Evolutionary conservation across 179 eudicot genomes (phyloP), one percentile per base, ranked within the genome.

Genomic region (Beta lomatogona): DNA sequence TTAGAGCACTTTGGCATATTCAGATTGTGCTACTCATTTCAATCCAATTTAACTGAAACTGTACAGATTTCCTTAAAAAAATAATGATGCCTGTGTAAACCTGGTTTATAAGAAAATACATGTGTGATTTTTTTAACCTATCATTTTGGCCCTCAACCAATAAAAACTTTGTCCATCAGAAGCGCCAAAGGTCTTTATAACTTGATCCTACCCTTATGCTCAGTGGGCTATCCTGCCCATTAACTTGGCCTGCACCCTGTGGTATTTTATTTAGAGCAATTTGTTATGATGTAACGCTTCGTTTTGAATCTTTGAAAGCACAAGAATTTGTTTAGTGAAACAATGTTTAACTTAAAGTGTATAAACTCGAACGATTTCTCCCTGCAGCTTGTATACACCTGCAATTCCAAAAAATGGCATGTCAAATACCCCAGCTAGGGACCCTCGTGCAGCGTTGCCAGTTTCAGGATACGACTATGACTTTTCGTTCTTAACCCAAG

Each of bases 401-500:
- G 73, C 78, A 73, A 36, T 31, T 5, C 13, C 75, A 1, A 11
- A 78, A 18, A 86, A 61, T n/a, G 80, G 87, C 3, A 22, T 57
- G 9, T 54, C 83, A 9, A 55, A 64, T n/a, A 14, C 59, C 7
- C 75, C 83, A 48, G 77, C 76, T 12, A 82, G 22, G 71, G 60
- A 71, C 78, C 77, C 57, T 65, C 71, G 69, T 22, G 77, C 79
- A 41, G 81, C 80, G 16, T 61, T 88, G 57, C 86, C 90, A 9
- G 86, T 88, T 48, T 88, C 89, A 18, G 89, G 89, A 2, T 60
- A 84, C 67, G 86, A 88, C 66, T 88, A 88, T 22, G 90, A 88
- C 75, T 88, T 88, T 64, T 88, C 90, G 5, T 82, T 59, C 79
- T 46, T 88, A 14, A 88, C 90, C 2, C 82, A 84, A 77, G 89